Evolutionary conservation across 83 land plant species (phyloP).

Genomic region (Larix sibirica): DNA sequence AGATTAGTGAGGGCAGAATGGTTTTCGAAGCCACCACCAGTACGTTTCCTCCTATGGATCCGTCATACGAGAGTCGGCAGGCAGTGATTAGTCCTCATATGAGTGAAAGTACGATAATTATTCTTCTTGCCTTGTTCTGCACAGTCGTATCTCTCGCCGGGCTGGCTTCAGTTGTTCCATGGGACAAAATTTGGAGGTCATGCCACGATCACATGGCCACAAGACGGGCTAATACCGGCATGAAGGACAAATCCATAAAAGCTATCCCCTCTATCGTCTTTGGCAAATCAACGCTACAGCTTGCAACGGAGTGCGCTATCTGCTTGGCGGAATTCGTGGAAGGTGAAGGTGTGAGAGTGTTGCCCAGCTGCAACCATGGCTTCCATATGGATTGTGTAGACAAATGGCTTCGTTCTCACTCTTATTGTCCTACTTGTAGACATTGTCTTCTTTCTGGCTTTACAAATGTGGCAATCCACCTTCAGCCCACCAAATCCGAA

Average conservation of each 20-base stretch:
- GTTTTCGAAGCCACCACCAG: too few species aligned
- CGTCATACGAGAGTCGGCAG: neutral
- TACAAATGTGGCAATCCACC: too few species aligned
- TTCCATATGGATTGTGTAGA: constrained; percentile 29
- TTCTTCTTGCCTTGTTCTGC: neutral
- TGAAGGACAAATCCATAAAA: constrained; percentile 41
- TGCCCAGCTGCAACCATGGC: constrained; percentile 14
- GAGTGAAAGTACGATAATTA: neutral
- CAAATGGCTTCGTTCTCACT: constrained; percentile 40
- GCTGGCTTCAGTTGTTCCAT: neutral
- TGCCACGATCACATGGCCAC: neutral
- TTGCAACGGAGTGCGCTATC: neutral
- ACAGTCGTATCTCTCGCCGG: neutral
- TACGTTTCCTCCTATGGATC: too few species aligned
- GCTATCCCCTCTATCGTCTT: constrained; percentile 29
- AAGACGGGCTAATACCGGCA: constrained; percentile 28
- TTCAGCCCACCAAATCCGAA: too few species aligned
- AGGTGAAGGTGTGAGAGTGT: constrained; percentile 5
- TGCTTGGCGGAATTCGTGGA: constrained; percentile 17
- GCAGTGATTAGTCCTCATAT: neutral
- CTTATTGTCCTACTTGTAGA: constrained; percentile 33
- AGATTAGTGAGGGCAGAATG: too few species aligned
- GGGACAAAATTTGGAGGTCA: neutral
- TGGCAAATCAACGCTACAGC: constrained; percentile 16
- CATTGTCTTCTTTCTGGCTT: too few species aligned